phyloP scores from a whole-genome alignment of 192 early-diverging fungal species.

The Backusella circina region DNA sequence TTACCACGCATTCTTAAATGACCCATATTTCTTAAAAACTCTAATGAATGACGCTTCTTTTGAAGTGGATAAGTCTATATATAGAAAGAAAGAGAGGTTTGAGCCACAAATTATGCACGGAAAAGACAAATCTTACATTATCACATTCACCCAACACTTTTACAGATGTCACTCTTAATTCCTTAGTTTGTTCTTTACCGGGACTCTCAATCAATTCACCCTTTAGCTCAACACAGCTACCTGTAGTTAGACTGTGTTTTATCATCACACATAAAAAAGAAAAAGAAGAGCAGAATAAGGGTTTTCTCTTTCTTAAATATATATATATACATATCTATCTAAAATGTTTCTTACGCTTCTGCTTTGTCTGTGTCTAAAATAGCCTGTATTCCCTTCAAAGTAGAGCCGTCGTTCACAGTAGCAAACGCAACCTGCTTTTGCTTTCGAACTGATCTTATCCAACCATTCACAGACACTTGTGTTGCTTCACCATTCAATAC shows the following conservation, averaged over 20 bases:
- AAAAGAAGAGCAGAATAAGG: background rate
- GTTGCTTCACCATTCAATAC: background rate
- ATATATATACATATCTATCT: background rate
- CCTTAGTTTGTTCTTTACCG: slow-evolving; percentile 68
- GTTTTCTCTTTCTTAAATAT: background rate
- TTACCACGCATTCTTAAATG: slow-evolving; percentile 75
- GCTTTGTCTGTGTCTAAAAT: slow-evolving; percentile 48
- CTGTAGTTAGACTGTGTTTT: slow-evolving; percentile 68
- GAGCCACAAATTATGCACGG: background rate
- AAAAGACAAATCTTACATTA: slow-evolving; percentile 32
- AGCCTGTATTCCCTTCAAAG: slow-evolving; percentile 65
- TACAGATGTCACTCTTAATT: slow-evolving; percentile 58
- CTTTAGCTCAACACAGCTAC: slow-evolving; percentile 66
- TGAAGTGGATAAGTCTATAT: slow-evolving; percentile 78
- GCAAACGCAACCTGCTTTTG: slow-evolving; percentile 80
- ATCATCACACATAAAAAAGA: too few relatives aligned
- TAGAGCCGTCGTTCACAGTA: slow-evolving; percentile 76
- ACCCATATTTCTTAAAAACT: slow-evolving; percentile 73
- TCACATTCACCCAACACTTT: slow-evolving; percentile 57
- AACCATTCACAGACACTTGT: slow-evolving; percentile 60
- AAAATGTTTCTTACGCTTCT: slow-evolving; percentile 46
- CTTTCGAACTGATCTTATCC: slow-evolving; percentile 78
- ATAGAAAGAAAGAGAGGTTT: background rate
- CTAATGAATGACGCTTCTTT: slow-evolving; percentile 75
- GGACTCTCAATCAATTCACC: slow-evolving; percentile 65